Base-by-base conservation (phyloP, 2,329 filamentous ascomycete genomes). In the Aspergillus oerlinghausenensis region DNA sequence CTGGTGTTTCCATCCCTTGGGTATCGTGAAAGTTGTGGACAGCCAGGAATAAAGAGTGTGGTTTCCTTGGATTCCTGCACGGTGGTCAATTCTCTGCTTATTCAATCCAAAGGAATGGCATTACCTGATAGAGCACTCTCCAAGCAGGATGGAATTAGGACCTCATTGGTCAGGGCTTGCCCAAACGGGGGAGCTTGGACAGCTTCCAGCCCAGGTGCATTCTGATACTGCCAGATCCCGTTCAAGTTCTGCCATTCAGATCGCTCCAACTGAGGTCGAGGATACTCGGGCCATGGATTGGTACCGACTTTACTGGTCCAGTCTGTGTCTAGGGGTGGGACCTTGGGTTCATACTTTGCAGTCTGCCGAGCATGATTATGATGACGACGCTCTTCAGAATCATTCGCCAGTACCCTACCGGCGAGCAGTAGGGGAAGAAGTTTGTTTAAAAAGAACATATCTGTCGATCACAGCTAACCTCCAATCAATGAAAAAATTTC, bases 61-160 rank as follows among this genome's bases (percentile, higher is more conserved):
- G 0, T 57, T 66, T 1, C 68, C 73, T 63, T 77, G 77, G 17
- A 81, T 70, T 1, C 70, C 70, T 23, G 14, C 11, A 45, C 9
- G 17, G 17, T 17, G 4, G 21, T 60, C 32, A 65, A 21, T 38
- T 38, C 5, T 3, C n/a, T 14, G 40, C 7, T 29, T 21, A 3
- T 10, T 17, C 8, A 23, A 4, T 8, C 10, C 1, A 10, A 17
- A 6, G 17, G 25, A 14, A 50, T 1, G 19, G 2, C 7, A 47
- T 21, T 57, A 75, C 80, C 80, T 40, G 79, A 82, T 17, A 83
- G 65, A 2, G 75, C 80, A 64, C 80, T 82, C 63, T 83, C 81
- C 8, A 83, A 67, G 60, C 81, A 83, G 7, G 80, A 83, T 0
- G 81, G 81, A 5, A 83, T 73, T 21, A 83, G 63, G 0, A 83